Conservation (phyloP, 805 yeast species). For the Henningerozyma blattae region DNA sequence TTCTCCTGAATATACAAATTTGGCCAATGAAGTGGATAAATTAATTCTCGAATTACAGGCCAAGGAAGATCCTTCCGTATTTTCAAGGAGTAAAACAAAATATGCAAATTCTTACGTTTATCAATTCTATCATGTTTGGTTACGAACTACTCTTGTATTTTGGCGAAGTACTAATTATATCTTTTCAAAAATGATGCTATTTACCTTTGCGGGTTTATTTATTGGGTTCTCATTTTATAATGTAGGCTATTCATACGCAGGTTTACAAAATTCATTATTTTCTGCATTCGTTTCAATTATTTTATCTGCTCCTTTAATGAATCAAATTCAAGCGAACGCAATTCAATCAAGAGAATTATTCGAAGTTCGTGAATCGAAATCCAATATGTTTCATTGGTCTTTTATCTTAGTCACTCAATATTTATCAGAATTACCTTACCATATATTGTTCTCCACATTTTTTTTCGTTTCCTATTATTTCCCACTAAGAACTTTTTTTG, state of each 20-base stretch:
- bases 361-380: constrained; percentile 31
- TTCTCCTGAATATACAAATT: constrained; percentile 27
- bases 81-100: constrained; percentile 7
- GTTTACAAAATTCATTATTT: constrained; percentile 27
- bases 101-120: constrained; percentile 14
- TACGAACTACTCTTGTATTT: constrained; percentile 13
- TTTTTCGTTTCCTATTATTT: constrained; percentile 29
- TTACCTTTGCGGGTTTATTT: constrained; percentile 33
- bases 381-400: constrained; percentile 32
- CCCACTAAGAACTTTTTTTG: constrained; percentile 25
- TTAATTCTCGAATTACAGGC: constrained; percentile 35
- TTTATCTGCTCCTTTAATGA: constrained; percentile 29
- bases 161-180: constrained; percentile 33
- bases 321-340: constrained; percentile 29
- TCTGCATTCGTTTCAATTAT: constrained; percentile 28
- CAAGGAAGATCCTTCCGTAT: constrained; percentile 3
- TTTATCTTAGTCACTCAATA: constrained; percentile 26
- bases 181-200: constrained; percentile 32
- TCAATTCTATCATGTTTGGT: constrained; percentile 27
- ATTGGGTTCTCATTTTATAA: constrained; percentile 46
- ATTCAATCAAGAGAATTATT: constrained; percentile 29
- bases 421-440: constrained; percentile 27
- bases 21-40: constrained; percentile 30
- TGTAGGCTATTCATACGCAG: constrained; percentile 35
- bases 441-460: constrained; percentile 20